phyloP scores from a whole-genome alignment of 83 land plant genomes.

The Picea abies region DNA sequence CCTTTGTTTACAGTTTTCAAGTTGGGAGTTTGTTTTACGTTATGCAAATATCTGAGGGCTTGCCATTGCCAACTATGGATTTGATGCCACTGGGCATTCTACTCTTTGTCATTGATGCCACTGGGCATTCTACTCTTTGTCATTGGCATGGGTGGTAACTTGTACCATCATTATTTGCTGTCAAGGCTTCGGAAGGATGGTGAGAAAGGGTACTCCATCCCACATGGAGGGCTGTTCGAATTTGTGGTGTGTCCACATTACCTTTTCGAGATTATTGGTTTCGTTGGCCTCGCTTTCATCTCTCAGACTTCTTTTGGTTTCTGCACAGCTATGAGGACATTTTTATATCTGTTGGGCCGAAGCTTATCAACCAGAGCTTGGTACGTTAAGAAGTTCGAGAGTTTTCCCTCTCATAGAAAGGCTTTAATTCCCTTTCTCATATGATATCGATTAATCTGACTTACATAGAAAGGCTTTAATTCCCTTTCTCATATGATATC shows the following conservation, averaged over 20 bases:
- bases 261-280: constrained; percentile 57
- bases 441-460: no score
- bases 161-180: constrained; percentile 74
- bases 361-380: constrained; percentile 46
- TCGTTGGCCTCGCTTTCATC: constrained; percentile 54
- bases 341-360: constrained; percentile 55
- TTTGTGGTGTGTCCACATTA: constrained; percentile 76
- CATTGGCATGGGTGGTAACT: constrained; percentile 66
- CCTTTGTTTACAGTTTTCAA: constrained; percentile 22
- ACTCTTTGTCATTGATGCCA: constrained; percentile 54
- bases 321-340: constrained; percentile 22
- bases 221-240: constrained; percentile 65
- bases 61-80: constrained; percentile 41
- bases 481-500: no score
- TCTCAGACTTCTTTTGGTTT: constrained; percentile 51
- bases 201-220: constrained; percentile 64
- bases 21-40: constrained; percentile 33
- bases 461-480: no score
- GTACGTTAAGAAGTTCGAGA: no score
- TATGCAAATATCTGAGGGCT: constrained; percentile 31
- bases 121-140: constrained; percentile 49
- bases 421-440: no score
- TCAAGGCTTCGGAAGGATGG: constrained; percentile 44
- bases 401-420: no score
- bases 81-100: constrained; percentile 44